Evolutionary conservation across 139 green algal genomes (phyloP).

Genomic region (Dunaliella primolecta): DNA sequence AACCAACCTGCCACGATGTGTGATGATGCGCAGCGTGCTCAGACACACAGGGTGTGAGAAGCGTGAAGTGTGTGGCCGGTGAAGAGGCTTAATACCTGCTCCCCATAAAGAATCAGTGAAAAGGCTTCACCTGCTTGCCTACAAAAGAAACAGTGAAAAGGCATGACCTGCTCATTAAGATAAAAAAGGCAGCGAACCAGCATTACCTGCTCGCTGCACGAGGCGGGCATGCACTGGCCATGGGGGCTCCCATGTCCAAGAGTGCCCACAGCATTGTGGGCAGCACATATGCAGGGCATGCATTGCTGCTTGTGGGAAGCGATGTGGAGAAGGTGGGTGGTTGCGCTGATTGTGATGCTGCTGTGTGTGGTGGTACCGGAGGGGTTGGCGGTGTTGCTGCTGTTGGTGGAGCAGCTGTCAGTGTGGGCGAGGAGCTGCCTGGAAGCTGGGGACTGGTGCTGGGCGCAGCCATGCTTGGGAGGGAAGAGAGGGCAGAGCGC

Average conservation of each 20-base stretch:
- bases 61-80: not conserved
- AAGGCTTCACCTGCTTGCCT: too few relatives aligned
- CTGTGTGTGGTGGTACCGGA: too few relatives aligned
- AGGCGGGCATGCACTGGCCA: not conserved
- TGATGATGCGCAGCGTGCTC: too few relatives aligned
- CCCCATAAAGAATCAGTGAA: not conserved
- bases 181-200: too few relatives aligned
- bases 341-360: too few relatives aligned
- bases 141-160: too few relatives aligned
- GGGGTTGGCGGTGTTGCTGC: too few relatives aligned
- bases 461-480: not conserved
- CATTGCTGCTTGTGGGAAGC: not conserved
- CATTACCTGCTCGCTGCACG: not conserved
- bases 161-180: not conserved
- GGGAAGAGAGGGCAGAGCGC: too few relatives aligned
- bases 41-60: not conserved
- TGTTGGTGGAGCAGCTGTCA: not conserved
- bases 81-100: not conserved
- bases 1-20: too few relatives aligned
- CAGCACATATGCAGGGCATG: not conserved
- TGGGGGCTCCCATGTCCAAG: not conserved
- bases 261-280: not conserved
- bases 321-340: not conserved
- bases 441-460: not conserved
- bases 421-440: too few relatives aligned